Percentiles rank a stretch among this genome's conserved stretches.
These are phyloP conservation scores for Pseudomassariella vexata DNA, from an alignment of 2,329 filamentous ascomycete genomes.

Conservation along the genomic window DNA sequence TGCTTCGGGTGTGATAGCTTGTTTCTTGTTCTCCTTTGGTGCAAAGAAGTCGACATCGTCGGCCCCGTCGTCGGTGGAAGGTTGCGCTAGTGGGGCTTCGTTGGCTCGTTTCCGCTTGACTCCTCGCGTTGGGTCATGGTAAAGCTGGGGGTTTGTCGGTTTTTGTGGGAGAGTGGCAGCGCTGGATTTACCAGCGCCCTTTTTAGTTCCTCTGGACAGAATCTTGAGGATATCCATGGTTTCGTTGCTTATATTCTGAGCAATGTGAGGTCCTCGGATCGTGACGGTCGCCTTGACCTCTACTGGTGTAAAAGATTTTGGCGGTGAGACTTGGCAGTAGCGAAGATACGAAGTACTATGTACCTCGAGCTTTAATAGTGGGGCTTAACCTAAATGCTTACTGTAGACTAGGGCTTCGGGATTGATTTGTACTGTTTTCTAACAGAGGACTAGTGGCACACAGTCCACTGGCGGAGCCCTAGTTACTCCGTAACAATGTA, in stretches of 20 bases:
- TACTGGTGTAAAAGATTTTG: too few species aligned
- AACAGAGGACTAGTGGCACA: too few species aligned
- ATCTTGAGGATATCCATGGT: slow-evolving; percentile 69
- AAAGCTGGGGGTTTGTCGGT: slow-evolving; percentile 63
- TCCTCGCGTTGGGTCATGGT: slow-evolving; percentile 45
- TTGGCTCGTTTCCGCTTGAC: slow-evolving; percentile 52
- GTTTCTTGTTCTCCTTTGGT: slow-evolving; percentile 29
- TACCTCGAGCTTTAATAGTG: too few species aligned
- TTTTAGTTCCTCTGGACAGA: slow-evolving; percentile 64
- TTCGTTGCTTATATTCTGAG: background rate
- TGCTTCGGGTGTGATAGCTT: slow-evolving; percentile 12
- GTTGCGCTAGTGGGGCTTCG: slow-evolving; percentile 22
- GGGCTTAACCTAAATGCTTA: too few species aligned
- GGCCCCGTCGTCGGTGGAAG: slow-evolving; percentile 27
- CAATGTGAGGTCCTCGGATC: too few species aligned
- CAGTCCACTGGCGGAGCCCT: too few species aligned
- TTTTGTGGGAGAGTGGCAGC: slow-evolving; percentile 30
- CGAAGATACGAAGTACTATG: too few species aligned
- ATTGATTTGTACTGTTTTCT: too few species aligned
- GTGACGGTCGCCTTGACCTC: too few species aligned
- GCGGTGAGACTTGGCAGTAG: too few species aligned
- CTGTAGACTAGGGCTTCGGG: too few species aligned
- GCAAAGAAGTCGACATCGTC: slow-evolving; percentile 56
- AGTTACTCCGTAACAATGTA: too few species aligned
- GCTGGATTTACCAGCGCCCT: slow-evolving; percentile 34